Evolutionary conservation across 768 basidiomycete species (phyloP).

Genomic region (Coprinopsis marcescibilis): DNA sequence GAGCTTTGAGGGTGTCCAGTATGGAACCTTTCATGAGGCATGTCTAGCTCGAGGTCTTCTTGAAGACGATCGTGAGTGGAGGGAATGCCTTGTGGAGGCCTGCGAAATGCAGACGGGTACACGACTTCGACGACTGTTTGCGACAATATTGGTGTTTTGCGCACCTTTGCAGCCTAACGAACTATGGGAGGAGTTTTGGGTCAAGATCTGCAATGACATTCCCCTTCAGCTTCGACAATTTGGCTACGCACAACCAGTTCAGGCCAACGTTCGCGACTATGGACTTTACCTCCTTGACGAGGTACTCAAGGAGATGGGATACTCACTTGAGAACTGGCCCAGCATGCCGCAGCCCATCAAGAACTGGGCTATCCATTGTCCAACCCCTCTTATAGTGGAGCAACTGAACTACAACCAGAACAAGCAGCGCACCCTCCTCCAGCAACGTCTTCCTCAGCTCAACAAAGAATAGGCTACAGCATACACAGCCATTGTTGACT

Average conservation of each 20-base stretch:
- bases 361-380: constrained; percentile 19
- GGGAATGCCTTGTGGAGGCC: constrained; percentile 33
- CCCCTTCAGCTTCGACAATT: neutral
- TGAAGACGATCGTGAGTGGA: constrained; percentile 45
- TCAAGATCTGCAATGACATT: constrained; percentile 38
- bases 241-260: constrained; percentile 15
- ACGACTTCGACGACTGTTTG: constrained; percentile 32
- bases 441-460: neutral
- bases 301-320: constrained; percentile 20
- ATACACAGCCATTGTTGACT: constrained; percentile 22
- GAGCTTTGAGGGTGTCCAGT: constrained; percentile 15
- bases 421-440: neutral
- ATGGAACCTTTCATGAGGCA: constrained; percentile 31
- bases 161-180: constrained; percentile 24
- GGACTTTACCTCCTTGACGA: constrained; percentile 29
- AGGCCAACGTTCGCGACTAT: constrained; percentile 33
- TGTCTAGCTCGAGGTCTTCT: constrained; percentile 38
- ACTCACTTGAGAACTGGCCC: constrained; percentile 19
- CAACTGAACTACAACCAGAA: constrained; percentile 24
- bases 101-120: constrained; percentile 30
- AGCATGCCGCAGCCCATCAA: constrained; percentile 25
- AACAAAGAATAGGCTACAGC: constrained; percentile 25
- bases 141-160: constrained; percentile 27
- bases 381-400: constrained; percentile 27
- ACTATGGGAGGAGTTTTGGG: constrained; percentile 33